Base-by-base conservation (phyloP, 768 basidiomycete species). In the Udeniomyces megalosporus region DNA sequence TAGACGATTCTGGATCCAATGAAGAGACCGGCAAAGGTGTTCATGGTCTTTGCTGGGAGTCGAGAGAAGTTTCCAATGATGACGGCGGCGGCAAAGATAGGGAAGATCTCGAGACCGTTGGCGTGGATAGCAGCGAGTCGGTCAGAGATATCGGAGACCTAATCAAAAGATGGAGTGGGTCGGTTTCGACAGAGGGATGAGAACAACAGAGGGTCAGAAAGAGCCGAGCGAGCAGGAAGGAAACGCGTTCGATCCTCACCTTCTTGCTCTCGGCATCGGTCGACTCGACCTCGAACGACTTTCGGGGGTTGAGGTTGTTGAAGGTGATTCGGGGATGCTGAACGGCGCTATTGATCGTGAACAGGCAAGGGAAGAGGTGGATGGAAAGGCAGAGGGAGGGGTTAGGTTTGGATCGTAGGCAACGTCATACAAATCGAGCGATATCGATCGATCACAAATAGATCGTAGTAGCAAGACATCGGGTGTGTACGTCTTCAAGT, bases 91-190 rank as follows among this genome's bases (percentile, higher is more conserved):
- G 50, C 61, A 32, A 62, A 56, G 47, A 62, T 28, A 26, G 56
- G 56, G 55, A 62, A 62, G 54, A 57, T 63, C 49, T 63, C 62
- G 48, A 63, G 55, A 44, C 62, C 62, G 55, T 63, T 63, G 28
- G n/a, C 10, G 55, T 63, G 62, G 28, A 55, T 58, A 14, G 26
- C 32, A 28, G 24, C 34, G 14, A 63, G 44, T 34, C 55, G 46
- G 3, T 58, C 55, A 15, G 34, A 51, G 6, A 44, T 46, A 50
- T 54, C 44, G 28, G 51, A 42, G 42, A 61, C 20, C 60, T 61
- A 28, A n/a, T 3, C 3, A 29, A 32, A 14, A 22, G 3, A 50
- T 24, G 26, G 6, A 28, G 24, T 20, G 32, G 4, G 4, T 38
- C 14, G 34, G 35, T 11, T 42, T 35, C 1, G n/a, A 7, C 53